Evolutionary conservation across 1,284 basidiomycete genomes (phyloP), one percentile per base, ranked within the genome.

Genomic region (Mycena sp.): DNA sequence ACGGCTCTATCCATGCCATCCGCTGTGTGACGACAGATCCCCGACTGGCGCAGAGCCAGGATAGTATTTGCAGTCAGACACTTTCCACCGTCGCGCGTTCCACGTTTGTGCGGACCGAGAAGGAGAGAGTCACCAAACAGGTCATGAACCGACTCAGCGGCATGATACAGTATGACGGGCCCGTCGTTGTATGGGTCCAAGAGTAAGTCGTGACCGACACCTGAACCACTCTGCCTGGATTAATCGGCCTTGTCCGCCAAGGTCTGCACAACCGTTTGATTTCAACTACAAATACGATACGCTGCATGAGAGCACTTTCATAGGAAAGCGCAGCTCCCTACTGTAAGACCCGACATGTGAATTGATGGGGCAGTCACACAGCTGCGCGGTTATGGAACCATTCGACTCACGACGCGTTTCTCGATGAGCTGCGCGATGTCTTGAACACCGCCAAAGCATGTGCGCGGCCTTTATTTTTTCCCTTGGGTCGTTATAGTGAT

Each of bases 241-340:
- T 67, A 17, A 49, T 48, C 46, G 40, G 59, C 30, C 70, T 54
- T 58, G 58, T 63, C 30, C 63, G 49, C 61, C 21, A 63, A 87
- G 85, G 70, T 72, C 75, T 38, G 73, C 74, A 56, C 79, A 78
- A 60, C 83, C 85, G 11, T 77, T 80, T 0, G 80, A 86, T 71
- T 85, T 86, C 65, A 82, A 80, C 65, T 87, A 87, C 78, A 85
- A 83, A 63, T 82, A 84, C 64, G 84, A 87, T 69, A 81, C 85
- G 0, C 79, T 78, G 69, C 84, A 83, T 64, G 76, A 78, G 67
- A 82, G 75, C 68, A 77, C 77, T 63, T 71, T 87, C 35, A 74
- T 85, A 51, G 77, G 61, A 60, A 63, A 59, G 59, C 29, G 19
- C 21, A 6, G 17, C 53, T 51, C 12, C 1, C 21, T 23, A 9